These are phyloP conservation scores for Ceratocystis lukuohia DNA, from an alignment of 2,329 filamentous ascomycete species.

Conservation along the genomic window DNA sequence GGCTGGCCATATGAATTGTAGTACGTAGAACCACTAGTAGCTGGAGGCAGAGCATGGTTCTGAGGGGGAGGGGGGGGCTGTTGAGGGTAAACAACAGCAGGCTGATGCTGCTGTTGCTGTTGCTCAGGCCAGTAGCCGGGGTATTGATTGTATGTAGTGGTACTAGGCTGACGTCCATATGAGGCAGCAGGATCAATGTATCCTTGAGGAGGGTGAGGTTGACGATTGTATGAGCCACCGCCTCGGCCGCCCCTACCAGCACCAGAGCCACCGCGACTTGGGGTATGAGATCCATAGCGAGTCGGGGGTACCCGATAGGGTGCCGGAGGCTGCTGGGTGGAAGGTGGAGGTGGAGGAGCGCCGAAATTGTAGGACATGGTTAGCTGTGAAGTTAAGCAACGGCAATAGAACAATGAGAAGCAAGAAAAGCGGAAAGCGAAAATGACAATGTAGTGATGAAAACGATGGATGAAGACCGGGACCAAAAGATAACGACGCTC, in stretches of 20 bases:
- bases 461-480: too few species aligned
- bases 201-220: constrained; percentile 30
- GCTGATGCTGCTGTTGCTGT: constrained; percentile 13
- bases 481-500: too few species aligned
- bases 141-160: constrained; percentile 45
- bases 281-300: constrained; percentile 15
- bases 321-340: constrained; percentile 34
- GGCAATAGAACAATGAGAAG: too few species aligned
- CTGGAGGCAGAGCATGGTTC: constrained; percentile 6
- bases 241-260: constrained; percentile 15
- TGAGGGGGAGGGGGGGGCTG: constrained; percentile 7
- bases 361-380: constrained; percentile 42
- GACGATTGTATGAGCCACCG: constrained; percentile 11
- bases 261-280: constrained; percentile 23
- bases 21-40: constrained; percentile 12
- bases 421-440: too few species aligned
- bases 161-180: constrained; percentile 36
- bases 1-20: constrained; percentile 21
- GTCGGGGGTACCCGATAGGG: constrained; percentile 32
- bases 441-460: too few species aligned
- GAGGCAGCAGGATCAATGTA: constrained; percentile 30
- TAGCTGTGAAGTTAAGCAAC: constrained; percentile 3
- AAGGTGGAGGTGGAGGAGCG: constrained; percentile 37
- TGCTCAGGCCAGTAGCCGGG: constrained; percentile 24
- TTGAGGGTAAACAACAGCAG: constrained; percentile 13